Evolutionary conservation across 2,329 filamentous ascomycete genomes (phyloP).

Genomic region (Pezizomycotina sp.): DNA sequence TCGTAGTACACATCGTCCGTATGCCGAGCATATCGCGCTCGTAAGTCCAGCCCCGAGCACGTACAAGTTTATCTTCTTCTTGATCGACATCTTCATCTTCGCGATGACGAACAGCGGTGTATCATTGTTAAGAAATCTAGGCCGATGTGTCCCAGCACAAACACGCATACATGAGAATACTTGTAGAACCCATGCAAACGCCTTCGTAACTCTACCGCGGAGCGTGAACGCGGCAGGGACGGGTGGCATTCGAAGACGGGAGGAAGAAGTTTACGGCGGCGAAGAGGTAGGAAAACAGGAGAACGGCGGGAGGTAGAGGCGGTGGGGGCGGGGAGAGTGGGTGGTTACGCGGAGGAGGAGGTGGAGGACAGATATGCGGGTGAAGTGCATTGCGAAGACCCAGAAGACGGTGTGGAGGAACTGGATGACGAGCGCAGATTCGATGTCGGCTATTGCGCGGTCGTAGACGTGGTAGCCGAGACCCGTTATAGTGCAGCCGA

Average conservation of each 20-base stretch:
- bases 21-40: slow-evolving; percentile 14
- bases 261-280: slow-evolving; percentile 9
- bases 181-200: slow-evolving; percentile 13
- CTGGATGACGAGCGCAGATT: slow-evolving; percentile 16
- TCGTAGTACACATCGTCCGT: slow-evolving; percentile 18
- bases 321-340: slow-evolving; percentile 8
- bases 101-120: slow-evolving; percentile 14
- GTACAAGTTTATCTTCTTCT: slow-evolving; percentile 17
- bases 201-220: slow-evolving; percentile 14
- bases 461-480: slow-evolving; percentile 17
- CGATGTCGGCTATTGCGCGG: slow-evolving; percentile 13
- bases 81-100: slow-evolving; percentile 7
- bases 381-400: slow-evolving; percentile 16
- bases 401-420: slow-evolving; percentile 18
- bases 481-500: slow-evolving; percentile 10
- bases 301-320: slow-evolving; percentile 12
- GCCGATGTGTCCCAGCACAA: slow-evolving; percentile 16
- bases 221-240: slow-evolving; percentile 14
- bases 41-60: slow-evolving; percentile 10
- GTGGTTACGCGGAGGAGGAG: slow-evolving; percentile 14
- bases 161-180: slow-evolving; percentile 13
- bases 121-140: slow-evolving; percentile 16
- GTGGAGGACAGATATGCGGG: slow-evolving; percentile 14
- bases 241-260: slow-evolving; percentile 15
- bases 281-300: slow-evolving; percentile 14